Evolutionary conservation across 495 filamentous ascomycete genomes (phyloP).

Genomic region (Lophiostoma macrostomum): DNA sequence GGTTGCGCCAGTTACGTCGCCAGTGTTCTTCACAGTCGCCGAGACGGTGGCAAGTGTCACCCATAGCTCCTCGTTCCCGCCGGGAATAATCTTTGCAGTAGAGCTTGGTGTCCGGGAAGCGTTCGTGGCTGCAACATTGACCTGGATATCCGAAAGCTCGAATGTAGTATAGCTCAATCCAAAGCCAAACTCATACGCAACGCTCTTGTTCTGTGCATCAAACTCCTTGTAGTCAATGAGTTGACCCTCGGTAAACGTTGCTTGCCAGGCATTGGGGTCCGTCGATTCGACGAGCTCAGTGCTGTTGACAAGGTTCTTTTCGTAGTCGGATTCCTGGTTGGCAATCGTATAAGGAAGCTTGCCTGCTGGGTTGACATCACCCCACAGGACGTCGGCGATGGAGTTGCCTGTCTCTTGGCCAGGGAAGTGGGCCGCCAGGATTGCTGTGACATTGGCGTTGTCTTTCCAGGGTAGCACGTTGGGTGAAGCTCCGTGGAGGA

Average conservation of each 20-base stretch:
- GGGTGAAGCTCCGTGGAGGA: slow-evolving; percentile 33
- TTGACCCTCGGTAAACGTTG: slow-evolving; percentile 47
- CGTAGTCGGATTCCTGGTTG: slow-evolving; percentile 34
- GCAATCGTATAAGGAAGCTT: slow-evolving; percentile 36
- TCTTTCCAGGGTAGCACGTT: slow-evolving; percentile 34
- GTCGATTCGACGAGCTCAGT: slow-evolving; percentile 16
- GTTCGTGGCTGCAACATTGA: background rate
- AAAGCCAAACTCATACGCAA: slow-evolving; percentile 51
- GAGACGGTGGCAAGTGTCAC: slow-evolving; percentile 42
- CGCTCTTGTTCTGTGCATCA: slow-evolving; percentile 43
- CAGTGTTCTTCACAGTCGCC: slow-evolving; percentile 50
- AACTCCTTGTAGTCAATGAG: slow-evolving; percentile 56
- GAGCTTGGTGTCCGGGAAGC: slow-evolving; percentile 3
- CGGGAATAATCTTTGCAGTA: slow-evolving; percentile 16
- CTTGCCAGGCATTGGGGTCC: slow-evolving; percentile 24
- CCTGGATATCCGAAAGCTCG: slow-evolving; percentile 11
- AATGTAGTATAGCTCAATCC: slow-evolving; percentile 36
- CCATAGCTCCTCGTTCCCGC: slow-evolving; percentile 25
- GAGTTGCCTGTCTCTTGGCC: slow-evolving; percentile 36
- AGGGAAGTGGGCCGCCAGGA: slow-evolving; percentile 36
- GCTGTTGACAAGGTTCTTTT: slow-evolving; percentile 41
- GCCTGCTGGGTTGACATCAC: slow-evolving; percentile 30
- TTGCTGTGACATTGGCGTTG: slow-evolving; percentile 41
- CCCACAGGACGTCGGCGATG: slow-evolving; percentile 31
- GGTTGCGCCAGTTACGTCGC: slow-evolving; percentile 50